Base-by-base conservation (phyloP, 2,329 filamentous ascomycete genomes). In the Diaporthe sp. region DNA sequence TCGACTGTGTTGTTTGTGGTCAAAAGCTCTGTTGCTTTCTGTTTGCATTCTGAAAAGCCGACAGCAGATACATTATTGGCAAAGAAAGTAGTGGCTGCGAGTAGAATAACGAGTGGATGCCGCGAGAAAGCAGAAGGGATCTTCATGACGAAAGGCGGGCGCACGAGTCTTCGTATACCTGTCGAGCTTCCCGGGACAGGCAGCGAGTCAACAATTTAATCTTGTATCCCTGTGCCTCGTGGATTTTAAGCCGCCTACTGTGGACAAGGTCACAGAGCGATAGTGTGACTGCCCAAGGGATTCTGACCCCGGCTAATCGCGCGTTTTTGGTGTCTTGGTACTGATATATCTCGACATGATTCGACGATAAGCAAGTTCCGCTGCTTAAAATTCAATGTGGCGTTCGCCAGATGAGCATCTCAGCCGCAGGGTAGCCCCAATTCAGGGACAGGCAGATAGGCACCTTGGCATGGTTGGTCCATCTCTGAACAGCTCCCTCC, bases 241-340 rank as follows among this genome's bases (percentile, higher is more conserved):
- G 9, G 40, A 4, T 6, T 47, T 25, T n/a, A 33, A 66, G 60
- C 60, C 40, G 28, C 60, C 47, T 15, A 19, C 28, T 28, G 25
- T 4, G 38, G 30, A 9, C 3, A 8, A 19, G n/a, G 25, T 10
- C 19, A 47, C 25, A 33, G 40, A 22, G 3, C 9, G 60, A 66
- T 66, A 66, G 40, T 66, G 28, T 35, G 42, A 19, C 42, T 47
- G 28, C 42, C 19, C 1, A n/a, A 47, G 60, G 60, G 60, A 47
- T 66, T 50, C 40, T 33, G 12, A 66, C 60, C 60, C 60, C 28
- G 60, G 60, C 60, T 66, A 66, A 66, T 66, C 60, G 47, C 40
- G 60, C 60, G 35, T n/a, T 12, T 17, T 47, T 45, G 19, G 40
- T 33, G 40, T 47, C 60, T 66, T 66, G 60, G 60, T 66, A 33